A percentile compares a stretch with the other conserved stretches of the same genome.
Evolutionary conservation across 257 asterid genomes (phyloP).

Genomic region (Solanum pinnatisectum): DNA sequence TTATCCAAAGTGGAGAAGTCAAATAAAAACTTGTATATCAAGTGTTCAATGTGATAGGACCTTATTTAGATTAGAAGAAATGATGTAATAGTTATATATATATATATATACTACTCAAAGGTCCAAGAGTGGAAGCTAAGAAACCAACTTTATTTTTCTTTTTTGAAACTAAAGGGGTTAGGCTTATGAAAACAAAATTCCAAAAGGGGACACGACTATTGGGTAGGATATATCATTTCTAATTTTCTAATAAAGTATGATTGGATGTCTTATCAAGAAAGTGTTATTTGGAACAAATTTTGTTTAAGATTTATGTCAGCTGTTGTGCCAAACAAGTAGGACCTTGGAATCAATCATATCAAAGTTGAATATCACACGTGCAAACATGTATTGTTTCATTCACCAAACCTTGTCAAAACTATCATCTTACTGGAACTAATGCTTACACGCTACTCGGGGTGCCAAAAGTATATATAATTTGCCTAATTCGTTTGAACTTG

Average conservation of each 20-base stretch:
- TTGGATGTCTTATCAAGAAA: background rate
- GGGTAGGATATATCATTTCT: background rate
- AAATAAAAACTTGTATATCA: constrained; percentile 24
- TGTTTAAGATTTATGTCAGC: background rate
- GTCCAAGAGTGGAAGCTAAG: constrained; percentile 41
- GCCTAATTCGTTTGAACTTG: background rate
- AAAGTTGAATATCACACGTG: background rate
- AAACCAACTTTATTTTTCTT: constrained; percentile 25
- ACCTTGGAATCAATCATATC: background rate
- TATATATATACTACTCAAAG: constrained; percentile 6
- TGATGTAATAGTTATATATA: background rate
- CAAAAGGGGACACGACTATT: constrained; percentile 7
- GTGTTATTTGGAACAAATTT: constrained; percentile 4
- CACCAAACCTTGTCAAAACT: background rate
- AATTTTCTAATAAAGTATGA: background rate
- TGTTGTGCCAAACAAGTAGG: constrained; percentile 14
- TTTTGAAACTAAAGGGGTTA: constrained; percentile 9
- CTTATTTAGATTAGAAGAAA: background rate
- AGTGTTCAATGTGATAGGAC: constrained; percentile 28
- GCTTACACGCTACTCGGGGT: background rate
- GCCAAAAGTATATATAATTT: background rate
- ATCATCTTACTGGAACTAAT: background rate
- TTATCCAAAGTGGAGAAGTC: background rate
- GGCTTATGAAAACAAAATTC: background rate
- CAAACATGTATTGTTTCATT: background rate